phyloP scores from a whole-genome alignment of 768 basidiomycete species.

The Leucocoprinus leucothites region DNA sequence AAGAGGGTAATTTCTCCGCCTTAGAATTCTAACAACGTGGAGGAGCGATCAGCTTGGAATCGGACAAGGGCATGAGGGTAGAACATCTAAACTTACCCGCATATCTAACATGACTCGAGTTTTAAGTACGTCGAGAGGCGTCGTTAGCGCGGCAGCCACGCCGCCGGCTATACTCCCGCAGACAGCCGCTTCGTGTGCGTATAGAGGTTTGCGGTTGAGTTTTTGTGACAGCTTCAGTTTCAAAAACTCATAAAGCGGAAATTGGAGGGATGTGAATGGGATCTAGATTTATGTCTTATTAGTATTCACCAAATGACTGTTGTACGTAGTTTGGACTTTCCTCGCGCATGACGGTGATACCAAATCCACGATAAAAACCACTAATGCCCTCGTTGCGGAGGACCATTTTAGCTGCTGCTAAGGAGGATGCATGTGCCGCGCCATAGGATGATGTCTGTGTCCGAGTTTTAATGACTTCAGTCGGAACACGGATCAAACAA shows the following conservation, averaged over 20 bases:
- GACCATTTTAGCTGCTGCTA: constrained; percentile 54
- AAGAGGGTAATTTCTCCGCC: constrained; percentile 48
- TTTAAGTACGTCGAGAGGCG: constrained; percentile 94
- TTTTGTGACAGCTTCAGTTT: constrained; percentile 62
- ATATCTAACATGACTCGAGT: constrained; percentile 96
- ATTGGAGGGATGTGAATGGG: constrained; percentile 94
- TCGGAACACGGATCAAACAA: constrained; percentile 91
- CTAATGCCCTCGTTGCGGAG: constrained; percentile 58
- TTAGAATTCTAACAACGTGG: constrained; percentile 41
- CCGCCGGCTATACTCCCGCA: constrained; percentile 94
- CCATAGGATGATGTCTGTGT: constrained; percentile 83
- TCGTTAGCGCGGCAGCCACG: constrained; percentile 84
- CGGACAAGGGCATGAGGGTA: not conserved
- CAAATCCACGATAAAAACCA: constrained; percentile 90
- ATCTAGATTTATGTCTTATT: constrained; percentile 50
- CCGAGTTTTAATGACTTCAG: constrained; percentile 94
- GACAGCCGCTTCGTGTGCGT: constrained; percentile 73
- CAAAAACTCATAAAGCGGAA: constrained; percentile 90
- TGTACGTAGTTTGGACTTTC: constrained; percentile 29
- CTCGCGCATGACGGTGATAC: constrained; percentile 63
- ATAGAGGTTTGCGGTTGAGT: constrained; percentile 53
- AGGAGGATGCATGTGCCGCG: constrained; percentile 51
- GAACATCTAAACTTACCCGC: constrained; percentile 45
- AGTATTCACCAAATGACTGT: constrained; percentile 7
- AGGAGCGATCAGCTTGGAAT: not conserved